These are phyloP conservation scores for Oryza meyeriana DNA, from an alignment of 176 grass and related monocot species.

Conservation along the genomic window DNA sequence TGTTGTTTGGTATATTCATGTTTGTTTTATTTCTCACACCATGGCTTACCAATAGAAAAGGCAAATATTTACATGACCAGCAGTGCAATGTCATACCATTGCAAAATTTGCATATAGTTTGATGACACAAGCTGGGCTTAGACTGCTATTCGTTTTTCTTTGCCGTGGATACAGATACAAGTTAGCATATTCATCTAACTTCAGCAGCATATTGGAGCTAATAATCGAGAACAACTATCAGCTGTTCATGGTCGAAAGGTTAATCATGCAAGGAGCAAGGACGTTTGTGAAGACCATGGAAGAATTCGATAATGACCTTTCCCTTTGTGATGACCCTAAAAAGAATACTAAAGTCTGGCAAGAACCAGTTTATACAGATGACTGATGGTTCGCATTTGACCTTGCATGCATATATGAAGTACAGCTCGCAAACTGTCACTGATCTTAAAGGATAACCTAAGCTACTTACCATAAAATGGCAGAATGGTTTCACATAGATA, in stretches of 20 bases:
- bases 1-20: background rate
- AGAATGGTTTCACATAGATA: slow-evolving; percentile 26
- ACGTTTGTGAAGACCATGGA: slow-evolving; percentile 90
- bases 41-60: background rate
- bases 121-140: background rate
- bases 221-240: slow-evolving; percentile 81
- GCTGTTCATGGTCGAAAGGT: slow-evolving; percentile 90
- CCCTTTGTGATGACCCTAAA: slow-evolving; percentile 77
- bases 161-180: slow-evolving; percentile 53
- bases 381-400: slow-evolving; percentile 11
- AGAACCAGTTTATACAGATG: slow-evolving; percentile 79
- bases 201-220: slow-evolving; percentile 71
- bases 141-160: slow-evolving; percentile 16
- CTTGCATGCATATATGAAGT: background rate
- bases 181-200: slow-evolving; percentile 81
- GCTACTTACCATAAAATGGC: slow-evolving; percentile 3
- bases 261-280: slow-evolving; percentile 81
- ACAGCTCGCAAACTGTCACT: slow-evolving; percentile 7
- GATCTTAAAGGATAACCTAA: background rate
- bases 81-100: background rate
- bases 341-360: slow-evolving; percentile 86
- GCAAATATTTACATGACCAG: background rate
- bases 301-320: slow-evolving; percentile 79
- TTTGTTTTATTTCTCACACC: background rate
- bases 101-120: slow-evolving; percentile 3